Conservation (phyloP, 108 stramenopile species). For the Fistulifera pelliculosa region DNA sequence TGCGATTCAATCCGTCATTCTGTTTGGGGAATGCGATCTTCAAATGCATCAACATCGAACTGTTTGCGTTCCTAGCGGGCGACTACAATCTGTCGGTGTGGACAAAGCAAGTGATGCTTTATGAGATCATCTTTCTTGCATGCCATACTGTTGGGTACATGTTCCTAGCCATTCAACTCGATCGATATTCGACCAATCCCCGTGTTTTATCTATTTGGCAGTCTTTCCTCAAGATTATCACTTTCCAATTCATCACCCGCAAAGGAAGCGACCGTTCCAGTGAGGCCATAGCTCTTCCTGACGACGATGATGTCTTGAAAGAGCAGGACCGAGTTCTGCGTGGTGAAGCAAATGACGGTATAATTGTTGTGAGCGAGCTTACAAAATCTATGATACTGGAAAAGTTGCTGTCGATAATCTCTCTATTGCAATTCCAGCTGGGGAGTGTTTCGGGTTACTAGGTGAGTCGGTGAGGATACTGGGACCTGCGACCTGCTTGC, state of each 20-base stretch:
- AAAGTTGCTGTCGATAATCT: conserved; percentile 86
- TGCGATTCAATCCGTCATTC: conserved; percentile 51
- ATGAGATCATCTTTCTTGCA: conserved; percentile 61
- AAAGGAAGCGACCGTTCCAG: neutral
- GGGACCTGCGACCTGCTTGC: no score
- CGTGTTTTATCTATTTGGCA: conserved; percentile 28
- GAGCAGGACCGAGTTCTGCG: conserved; percentile 73
- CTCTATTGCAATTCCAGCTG: conserved; percentile 82
- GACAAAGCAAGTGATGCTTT: conserved; percentile 37
- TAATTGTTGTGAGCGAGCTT: conserved; percentile 70
- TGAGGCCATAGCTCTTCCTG: conserved; percentile 9
- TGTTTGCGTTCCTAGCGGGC: conserved; percentile 27
- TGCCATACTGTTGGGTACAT: conserved; percentile 62
- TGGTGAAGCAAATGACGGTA: conserved; percentile 61
- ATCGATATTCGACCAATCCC: conserved; percentile 62
- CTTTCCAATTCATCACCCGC: conserved; percentile 12
- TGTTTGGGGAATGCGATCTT: conserved; percentile 27
- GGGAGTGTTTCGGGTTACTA: conserved; percentile 85
- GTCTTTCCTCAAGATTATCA: conserved; percentile 22
- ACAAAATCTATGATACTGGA: conserved; percentile 80
- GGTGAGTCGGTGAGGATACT: no score
- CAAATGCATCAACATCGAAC: conserved; percentile 27
- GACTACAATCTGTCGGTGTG: conserved; percentile 43
- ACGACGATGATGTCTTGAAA: conserved; percentile 77
- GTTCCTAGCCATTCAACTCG: conserved; percentile 70